phyloP scores from a whole-genome alignment of 2,329 filamentous ascomycete genomes.

The Decorospora gaudefroyi region DNA sequence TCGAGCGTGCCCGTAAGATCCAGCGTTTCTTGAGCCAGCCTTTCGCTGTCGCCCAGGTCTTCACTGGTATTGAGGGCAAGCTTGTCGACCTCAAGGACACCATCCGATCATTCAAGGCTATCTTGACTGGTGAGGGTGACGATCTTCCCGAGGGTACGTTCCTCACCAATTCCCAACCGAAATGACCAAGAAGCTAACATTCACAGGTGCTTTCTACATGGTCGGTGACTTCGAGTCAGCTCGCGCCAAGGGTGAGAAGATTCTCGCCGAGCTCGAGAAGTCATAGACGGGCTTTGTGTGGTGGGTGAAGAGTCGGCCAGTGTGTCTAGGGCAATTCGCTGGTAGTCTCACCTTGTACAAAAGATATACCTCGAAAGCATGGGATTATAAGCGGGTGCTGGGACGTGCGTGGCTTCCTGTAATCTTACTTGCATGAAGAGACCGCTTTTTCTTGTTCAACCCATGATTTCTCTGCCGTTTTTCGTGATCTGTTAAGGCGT shows the following conservation, averaged over 20 bases:
- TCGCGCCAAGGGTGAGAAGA: conserved; percentile 98
- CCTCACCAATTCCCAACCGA: neutral
- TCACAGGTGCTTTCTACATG: conserved; percentile 82
- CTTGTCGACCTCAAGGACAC: conserved; percentile 99
- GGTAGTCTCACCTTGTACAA: conserved; percentile 47
- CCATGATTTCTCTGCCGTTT: neutral
- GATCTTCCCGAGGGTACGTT: conserved; percentile 84
- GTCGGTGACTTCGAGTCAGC: conserved; percentile 94
- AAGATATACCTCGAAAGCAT: conserved; percentile 43
- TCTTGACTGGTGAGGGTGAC: conserved; percentile 93
- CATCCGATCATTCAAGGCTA: conserved; percentile 95
- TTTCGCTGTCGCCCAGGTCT: conserved; percentile 87
- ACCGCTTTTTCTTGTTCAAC: conserved; percentile 36
- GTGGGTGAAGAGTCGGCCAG: conserved; percentile 43
- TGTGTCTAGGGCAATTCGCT: conserved; percentile 39
- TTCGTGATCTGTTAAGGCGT: too few relatives aligned
- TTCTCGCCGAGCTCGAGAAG: conserved; percentile 87
- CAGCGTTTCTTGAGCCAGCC: conserved; percentile 99
- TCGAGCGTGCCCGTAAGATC: conserved; percentile 99
- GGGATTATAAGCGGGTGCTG: conserved; percentile 42
- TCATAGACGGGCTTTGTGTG: conserved; percentile 40
- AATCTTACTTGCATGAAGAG: conserved; percentile 50
- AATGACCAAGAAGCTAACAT: conserved; percentile 21
- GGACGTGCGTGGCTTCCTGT: conserved; percentile 45
- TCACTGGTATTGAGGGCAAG: conserved; percentile 93